phyloP scores from a whole-genome alignment of 805 yeast species.

The Wickerhamomyces chambardii region DNA sequence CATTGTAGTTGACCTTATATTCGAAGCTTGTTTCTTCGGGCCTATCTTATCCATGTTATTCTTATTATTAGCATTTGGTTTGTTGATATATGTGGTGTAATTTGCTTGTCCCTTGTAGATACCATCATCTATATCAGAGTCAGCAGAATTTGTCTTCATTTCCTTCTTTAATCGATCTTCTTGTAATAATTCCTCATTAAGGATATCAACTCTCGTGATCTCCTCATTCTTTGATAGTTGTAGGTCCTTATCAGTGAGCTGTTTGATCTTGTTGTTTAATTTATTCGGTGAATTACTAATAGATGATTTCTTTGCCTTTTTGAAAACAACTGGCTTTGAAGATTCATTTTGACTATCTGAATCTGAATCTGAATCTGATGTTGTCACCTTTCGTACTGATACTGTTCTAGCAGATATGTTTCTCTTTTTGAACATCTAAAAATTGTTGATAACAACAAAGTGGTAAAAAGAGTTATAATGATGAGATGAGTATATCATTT shows the following conservation, averaged over 20 bases:
- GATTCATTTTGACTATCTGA: conserved; percentile 5
- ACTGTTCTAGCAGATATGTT: too few species aligned
- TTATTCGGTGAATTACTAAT: too few species aligned
- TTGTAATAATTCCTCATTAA: conserved; percentile 13
- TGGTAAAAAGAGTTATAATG: too few species aligned
- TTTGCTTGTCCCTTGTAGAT: conserved; percentile 19
- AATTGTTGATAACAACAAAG: too few species aligned
- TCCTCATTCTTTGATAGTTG: neutral
- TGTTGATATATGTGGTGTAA: conserved; percentile 16
- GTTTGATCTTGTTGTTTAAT: too few species aligned
- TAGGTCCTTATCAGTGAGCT: neutral
- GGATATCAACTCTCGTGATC: conserved; percentile 9
- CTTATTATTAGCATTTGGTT: conserved; percentile 6
- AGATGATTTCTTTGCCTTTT: conserved; percentile 2
- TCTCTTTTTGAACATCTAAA: too few species aligned
- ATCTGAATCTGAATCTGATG: neutral
- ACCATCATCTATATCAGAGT: conserved; percentile 9
- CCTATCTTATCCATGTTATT: conserved; percentile 21
- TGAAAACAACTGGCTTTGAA: conserved; percentile 1
- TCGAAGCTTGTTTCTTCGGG: conserved; percentile 30
- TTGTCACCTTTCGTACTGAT: too few species aligned
- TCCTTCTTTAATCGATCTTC: conserved; percentile 3
- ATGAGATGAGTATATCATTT: too few species aligned
- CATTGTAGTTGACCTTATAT: conserved; percentile 56
- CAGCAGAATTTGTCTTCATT: conserved; percentile 4